Base-by-base conservation (phyloP, 2,329 filamentous ascomycete genomes). In the Beauveria varroae region DNA sequence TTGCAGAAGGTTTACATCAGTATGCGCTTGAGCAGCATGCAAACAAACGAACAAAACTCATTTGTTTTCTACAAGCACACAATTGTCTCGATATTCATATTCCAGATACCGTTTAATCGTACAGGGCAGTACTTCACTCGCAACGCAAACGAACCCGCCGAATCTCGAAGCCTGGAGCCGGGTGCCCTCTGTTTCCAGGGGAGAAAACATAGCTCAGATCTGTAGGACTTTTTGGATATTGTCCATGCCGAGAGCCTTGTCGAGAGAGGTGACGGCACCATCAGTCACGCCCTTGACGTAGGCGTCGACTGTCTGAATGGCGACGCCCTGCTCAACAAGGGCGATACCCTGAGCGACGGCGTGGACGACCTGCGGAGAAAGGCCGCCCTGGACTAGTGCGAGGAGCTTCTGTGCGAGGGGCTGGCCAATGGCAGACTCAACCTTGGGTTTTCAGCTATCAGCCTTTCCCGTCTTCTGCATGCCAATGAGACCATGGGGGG, bases 281-380 rank as follows among this genome's bases (percentile, higher is more conserved):
- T 62, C 50, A 18, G 67, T 69, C 22, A 60, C 61, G 37, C 63
- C 40, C 28, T 64, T 62, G 63, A 69, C 63, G 62, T 65, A 67
- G 20, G 57, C 55, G 60, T 67, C 64, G 52, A 68, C 66, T 7
- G 63, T 62, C 43, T 58, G 46, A 44, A 69, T 50, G 40, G 65
- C 62, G 37, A 66, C 57, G 26, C 66, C 66, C 41, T 67, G 64
- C 51, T 64, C 51, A 14, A 65, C 56, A 63, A 68, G 65, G 51
- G 63, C 64, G 24, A 69, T 51, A 43, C 64, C 67, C 64, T 68
- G 64, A 43, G 66, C 67, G 50, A 68, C 63, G 62, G 66, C 63
- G 49, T 65, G 60, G 44, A 67, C 61, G 40, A 62, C 34, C 47
- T 58, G 63, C 41, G 61, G 54, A 28, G 62, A 52, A 28, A 63